Conservation (phyloP, 2,329 filamentous ascomycete species). For the Epichloe typhina region DNA sequence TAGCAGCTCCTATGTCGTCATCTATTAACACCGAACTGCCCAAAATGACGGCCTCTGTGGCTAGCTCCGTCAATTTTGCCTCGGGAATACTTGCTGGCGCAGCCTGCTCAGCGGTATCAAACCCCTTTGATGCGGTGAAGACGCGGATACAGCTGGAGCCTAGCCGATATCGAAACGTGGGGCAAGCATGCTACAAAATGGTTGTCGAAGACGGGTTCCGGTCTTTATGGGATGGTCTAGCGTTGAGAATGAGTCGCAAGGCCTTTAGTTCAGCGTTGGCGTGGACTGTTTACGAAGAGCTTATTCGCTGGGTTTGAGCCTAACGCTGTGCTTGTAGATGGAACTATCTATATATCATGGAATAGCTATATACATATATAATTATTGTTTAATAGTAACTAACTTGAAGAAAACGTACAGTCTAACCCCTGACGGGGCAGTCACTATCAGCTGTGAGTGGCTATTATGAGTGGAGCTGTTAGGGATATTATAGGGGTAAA, state of each 20-base stretch:
- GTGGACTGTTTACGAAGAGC: constrained; percentile 94
- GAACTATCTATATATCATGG: too few species aligned
- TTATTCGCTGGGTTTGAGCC: constrained; percentile 49
- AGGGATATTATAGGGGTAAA: too few species aligned
- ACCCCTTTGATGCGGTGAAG: constrained; percentile 95
- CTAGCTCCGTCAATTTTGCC: constrained; percentile 67
- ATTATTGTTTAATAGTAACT: too few species aligned
- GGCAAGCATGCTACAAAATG: constrained; percentile 66
- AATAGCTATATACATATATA: too few species aligned
- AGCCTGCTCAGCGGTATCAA: constrained; percentile 76
- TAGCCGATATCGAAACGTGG: constrained; percentile 66
- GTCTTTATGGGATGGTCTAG: constrained; percentile 75
- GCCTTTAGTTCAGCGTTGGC: constrained; percentile 87
- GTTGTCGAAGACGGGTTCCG: constrained; percentile 65
- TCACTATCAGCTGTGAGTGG: too few species aligned
- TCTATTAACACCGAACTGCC: constrained; percentile 8
- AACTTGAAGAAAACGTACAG: too few species aligned
- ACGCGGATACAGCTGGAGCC: constrained; percentile 89
- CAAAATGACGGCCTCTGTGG: constrained; percentile 18
- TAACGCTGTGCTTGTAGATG: too few species aligned
- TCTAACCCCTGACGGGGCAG: too few species aligned
- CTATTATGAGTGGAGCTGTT: too few species aligned
- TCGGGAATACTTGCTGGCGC: constrained; percentile 72
- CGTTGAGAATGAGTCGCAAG: constrained; percentile 78
- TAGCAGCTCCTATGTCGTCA: constrained; percentile 8